phyloP scores from a whole-genome alignment of 2,329 filamentous ascomycete species.

The Exophiala calicioides region DNA sequence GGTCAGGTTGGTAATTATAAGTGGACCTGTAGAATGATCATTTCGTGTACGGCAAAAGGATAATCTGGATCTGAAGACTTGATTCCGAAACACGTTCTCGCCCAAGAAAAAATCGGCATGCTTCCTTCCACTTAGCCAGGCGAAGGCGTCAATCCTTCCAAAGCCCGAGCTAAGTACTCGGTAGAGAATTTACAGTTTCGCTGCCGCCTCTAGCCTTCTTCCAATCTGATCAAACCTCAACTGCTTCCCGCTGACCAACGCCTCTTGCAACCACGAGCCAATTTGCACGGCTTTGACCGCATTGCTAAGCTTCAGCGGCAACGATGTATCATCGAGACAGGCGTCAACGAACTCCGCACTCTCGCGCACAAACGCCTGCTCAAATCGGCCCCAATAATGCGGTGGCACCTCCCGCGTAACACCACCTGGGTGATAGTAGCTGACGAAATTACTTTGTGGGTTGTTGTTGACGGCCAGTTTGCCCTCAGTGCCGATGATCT shows the following conservation, averaged over 20 bases:
- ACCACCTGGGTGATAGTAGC: too few species aligned
- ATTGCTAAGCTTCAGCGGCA: slow-evolving; percentile 40
- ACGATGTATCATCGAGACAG: slow-evolving; percentile 39
- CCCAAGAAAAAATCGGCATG: too few species aligned
- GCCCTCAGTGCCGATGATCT: slow-evolving; percentile 38
- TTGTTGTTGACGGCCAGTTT: slow-evolving; percentile 37
- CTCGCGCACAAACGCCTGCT: slow-evolving; percentile 44
- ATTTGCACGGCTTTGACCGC: slow-evolving; percentile 41
- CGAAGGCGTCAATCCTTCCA: too few species aligned
- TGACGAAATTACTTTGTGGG: too few species aligned
- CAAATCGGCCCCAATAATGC: slow-evolving; percentile 45
- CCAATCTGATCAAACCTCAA: slow-evolving; percentile 39
- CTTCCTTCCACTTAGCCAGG: too few species aligned
- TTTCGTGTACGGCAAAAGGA: too few species aligned
- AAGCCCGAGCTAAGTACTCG: too few species aligned
- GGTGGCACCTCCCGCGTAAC: slow-evolving; percentile 40
- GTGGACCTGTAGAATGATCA: too few species aligned
- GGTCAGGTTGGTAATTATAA: too few species aligned
- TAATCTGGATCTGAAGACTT: too few species aligned
- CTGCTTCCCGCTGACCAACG: slow-evolving; percentile 25
- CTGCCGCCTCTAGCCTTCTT: slow-evolving; percentile 9
- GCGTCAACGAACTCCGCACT: slow-evolving; percentile 42
- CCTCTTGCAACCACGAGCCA: slow-evolving; percentile 34
- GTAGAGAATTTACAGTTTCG: too few species aligned
- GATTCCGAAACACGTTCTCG: too few species aligned